phyloP scores from a whole-genome alignment of 2,329 filamentous ascomycete genomes.

The Colletotrichum tamarilloi region DNA sequence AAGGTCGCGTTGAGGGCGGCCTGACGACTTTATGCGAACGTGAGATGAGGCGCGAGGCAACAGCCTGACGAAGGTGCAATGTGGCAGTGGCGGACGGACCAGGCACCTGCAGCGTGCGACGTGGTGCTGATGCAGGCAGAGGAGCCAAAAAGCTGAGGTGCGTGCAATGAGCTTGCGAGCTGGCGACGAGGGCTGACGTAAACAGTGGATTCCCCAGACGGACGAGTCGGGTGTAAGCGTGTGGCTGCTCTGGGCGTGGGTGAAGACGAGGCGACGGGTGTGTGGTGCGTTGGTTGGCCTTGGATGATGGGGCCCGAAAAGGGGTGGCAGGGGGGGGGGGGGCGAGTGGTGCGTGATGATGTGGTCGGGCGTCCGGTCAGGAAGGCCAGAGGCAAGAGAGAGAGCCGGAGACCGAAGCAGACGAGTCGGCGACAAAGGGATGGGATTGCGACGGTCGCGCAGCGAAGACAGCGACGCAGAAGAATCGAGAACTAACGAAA shows the following conservation, averaged over 20 bases:
- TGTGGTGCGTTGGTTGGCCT: conserved; percentile 24
- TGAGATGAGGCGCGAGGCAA: conserved; percentile 28
- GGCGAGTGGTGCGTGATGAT: conserved; percentile 34
- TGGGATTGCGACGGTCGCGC: conserved; percentile 35
- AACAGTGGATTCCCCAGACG: conserved; percentile 30
- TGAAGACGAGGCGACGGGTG: conserved; percentile 13
- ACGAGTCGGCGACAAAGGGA: conserved; percentile 30
- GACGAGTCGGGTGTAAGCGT: conserved; percentile 21
- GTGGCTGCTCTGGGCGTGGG: conserved; percentile 23
- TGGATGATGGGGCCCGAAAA: conserved; percentile 23
- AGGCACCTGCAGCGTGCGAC: conserved; percentile 20
- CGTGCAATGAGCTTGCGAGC: conserved; percentile 5
- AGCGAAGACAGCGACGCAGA: conserved; percentile 34
- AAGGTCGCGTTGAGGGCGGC: conserved; percentile 23
- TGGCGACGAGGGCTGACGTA: conserved; percentile 34
- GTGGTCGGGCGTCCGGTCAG: conserved; percentile 33
- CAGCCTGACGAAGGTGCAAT: conserved; percentile 11
- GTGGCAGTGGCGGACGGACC: conserved; percentile 26
- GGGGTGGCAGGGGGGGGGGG: conserved; percentile 28
- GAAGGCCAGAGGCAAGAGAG: conserved; percentile 23
- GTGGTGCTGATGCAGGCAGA: conserved; percentile 12
- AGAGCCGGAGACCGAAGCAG: conserved; percentile 24
- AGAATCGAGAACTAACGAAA: conserved; percentile 62
- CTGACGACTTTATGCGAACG: conserved; percentile 23
- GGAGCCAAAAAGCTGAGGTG: conserved; percentile 12